phyloP scores from a whole-genome alignment of 1,284 basidiomycete genomes.

The Ceratobasidium sp. region DNA sequence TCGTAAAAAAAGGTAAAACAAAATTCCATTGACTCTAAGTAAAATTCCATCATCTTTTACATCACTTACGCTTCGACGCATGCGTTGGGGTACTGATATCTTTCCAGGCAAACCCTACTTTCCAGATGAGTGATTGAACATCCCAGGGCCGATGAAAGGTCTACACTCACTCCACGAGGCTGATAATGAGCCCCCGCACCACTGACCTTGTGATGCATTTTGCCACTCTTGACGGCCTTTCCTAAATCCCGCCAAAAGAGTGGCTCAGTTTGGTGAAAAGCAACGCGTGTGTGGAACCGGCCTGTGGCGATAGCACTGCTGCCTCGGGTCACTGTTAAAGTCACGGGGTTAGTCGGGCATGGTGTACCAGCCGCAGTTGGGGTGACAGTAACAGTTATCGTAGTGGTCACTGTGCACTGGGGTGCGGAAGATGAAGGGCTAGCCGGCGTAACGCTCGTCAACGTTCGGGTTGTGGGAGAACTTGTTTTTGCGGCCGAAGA shows the following conservation, averaged over 20 bases:
- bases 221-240: not conserved
- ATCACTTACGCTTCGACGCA: constrained; percentile 15
- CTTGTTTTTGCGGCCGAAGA: not conserved
- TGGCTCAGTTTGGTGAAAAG: constrained; percentile 14
- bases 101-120: not conserved
- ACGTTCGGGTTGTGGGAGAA: not conserved
- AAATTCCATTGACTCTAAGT: not conserved
- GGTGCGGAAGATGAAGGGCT: not conserved
- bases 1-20: not conserved
- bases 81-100: not conserved
- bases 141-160: not conserved
- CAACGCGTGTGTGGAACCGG: constrained; percentile 3
- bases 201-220: constrained; percentile 1
- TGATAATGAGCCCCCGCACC: not conserved
- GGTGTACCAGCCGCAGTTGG: not conserved
- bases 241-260: constrained; percentile 12
- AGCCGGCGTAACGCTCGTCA: not conserved
- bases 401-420: not conserved
- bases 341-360: constrained; percentile 12
- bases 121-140: not conserved
- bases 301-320: not conserved
- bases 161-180: constrained; percentile 15
- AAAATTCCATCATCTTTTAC: too few species aligned
- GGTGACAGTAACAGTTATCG: constrained; percentile 5
- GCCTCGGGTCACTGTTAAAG: not conserved